Evolutionary conservation across 2,329 filamentous ascomycete species (phyloP), one percentile per base, ranked within the genome.

Genomic region (Ophiocordyceps sinensis): DNA sequence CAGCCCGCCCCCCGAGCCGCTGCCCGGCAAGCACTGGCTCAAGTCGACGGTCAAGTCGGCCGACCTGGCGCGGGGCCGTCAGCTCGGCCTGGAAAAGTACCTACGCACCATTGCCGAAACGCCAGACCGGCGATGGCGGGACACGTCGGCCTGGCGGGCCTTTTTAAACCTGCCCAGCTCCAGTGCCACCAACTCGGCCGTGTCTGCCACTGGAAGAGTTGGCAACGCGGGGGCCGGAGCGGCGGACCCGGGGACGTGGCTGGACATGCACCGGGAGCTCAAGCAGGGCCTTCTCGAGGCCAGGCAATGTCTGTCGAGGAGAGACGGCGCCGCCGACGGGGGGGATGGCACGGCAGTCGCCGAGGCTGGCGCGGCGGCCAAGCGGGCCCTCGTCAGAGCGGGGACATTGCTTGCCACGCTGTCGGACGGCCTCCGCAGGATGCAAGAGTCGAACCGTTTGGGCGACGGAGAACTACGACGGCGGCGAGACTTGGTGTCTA

Each of bases 11-110:
- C 85, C 85, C 0, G 65, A 67, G 1, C 64, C 80, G 0, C 67
- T 89, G 2, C 85, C 85, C 0, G 65, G 64, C 13, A 91, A 91
- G 57, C 77, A 79, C 37, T 91, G 83, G 83, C 75, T 89, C 54
- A 75, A 79, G 45, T 77, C 77, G 10, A 88, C 84, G 4, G 68
- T 84, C 40, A 74, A 70, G 42, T 84, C 77, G 9, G 68, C 79
- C 17, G 74, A 79, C 38, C 70, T 86, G 36, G 81, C 84, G 23
- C 80, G 85, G 55, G 64, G 76, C 46, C 77, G 85, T n/a, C 77
- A 84, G 36, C 53, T 61, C 12, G 77, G 70, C 0, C 69, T 91
- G 10, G 82, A 89, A 56, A 61, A 65, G 36, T 91, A 89, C 60
- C 67, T 91, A 3, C 73, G 75, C 39, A 73, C 74, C 32, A 82